Base-by-base conservation (phyloP, 176 grass and related monocot species). In the Microstegium vimineum region DNA sequence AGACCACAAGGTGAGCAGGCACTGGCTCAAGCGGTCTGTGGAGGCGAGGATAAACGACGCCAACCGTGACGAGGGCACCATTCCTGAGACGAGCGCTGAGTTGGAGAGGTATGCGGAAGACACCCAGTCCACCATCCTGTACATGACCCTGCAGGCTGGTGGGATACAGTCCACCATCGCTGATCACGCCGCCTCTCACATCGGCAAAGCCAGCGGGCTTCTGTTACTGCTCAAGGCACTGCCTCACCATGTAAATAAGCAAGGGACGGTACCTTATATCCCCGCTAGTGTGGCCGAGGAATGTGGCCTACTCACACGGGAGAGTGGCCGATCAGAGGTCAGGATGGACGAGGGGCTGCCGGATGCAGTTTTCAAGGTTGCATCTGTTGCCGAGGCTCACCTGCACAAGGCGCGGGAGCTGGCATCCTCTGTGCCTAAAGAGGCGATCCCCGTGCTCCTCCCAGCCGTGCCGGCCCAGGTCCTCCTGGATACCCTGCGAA, bases 31-130 rank as follows among this genome's bases (percentile, higher is more conserved):
- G 84, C 66, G 95, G 42, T 94, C 90, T 1, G 23, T 98, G 10
- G 88, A 98, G 51, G 90, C 92, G 0, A 88, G 95, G 88, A 94
- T 98, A 57, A 90, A 80, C 31, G 95, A 98, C 1, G 95, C 90
- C 12, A 98, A 90, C 78, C 81, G 49, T 26, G 95, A 93, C 1
- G 90, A 93, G 2, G 65, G 68, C 66, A 63, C 52, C 27, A 84
- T 94, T 59, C 90, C 88, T 1, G 84, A 86, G 83, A 87, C 82
- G 2, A 26, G 78, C 28, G 20, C 81, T 5, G 92, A 94, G 66
- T 61, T 98, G 84, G 95, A 98, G 88, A 90, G 71, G 75, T 98
- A 98, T 28, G 88, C 92, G 13, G 95, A 98, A 32, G 92, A 98
- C 81, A 98, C 95, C 23, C 89, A 88, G 31, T 94, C 92, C 36